A percentile compares a stretch with the other conserved stretches of the same genome.
These are phyloP conservation scores for Juglanconis sp. DNA, from an alignment of 2,329 filamentous ascomycete species.

Conservation along the genomic window DNA sequence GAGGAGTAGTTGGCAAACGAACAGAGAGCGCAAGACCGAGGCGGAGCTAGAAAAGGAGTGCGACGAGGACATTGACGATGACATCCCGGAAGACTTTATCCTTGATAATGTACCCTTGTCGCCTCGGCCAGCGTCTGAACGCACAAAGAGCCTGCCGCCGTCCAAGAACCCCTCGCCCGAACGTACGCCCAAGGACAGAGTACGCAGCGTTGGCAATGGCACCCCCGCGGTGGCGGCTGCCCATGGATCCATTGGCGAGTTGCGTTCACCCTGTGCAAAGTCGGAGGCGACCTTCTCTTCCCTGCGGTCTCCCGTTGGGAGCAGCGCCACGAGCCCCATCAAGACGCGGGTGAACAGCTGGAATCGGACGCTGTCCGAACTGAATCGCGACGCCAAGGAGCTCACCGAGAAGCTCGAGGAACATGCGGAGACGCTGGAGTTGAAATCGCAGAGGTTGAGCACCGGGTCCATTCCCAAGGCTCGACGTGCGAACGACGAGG, in stretches of 20 bases:
- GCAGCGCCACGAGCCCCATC: slow-evolving; percentile 37
- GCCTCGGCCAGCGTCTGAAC: slow-evolving; percentile 59
- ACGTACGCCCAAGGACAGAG: slow-evolving; percentile 45
- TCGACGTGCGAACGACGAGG: slow-evolving; percentile 37
- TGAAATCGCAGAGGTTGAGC: slow-evolving; percentile 35
- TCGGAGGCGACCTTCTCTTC: slow-evolving; percentile 39
- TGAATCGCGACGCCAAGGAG: slow-evolving; percentile 70
- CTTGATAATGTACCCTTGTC: slow-evolving; percentile 82
- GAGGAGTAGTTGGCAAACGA: slow-evolving; percentile 71
- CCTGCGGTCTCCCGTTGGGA: slow-evolving; percentile 24
- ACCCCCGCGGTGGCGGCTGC: slow-evolving; percentile 58
- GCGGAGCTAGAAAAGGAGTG: slow-evolving; percentile 73
- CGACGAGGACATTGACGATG: slow-evolving; percentile 72
- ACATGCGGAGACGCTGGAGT: slow-evolving; percentile 63
- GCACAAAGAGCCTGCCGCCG: slow-evolving; percentile 49
- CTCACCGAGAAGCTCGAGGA: slow-evolving; percentile 79
- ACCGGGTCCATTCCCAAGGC: slow-evolving; percentile 34
- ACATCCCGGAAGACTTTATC: slow-evolving; percentile 74
- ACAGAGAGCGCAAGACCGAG: slow-evolving; percentile 61
- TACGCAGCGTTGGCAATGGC: slow-evolving; percentile 60
- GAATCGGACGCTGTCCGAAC: slow-evolving; percentile 65
- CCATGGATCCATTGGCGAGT: slow-evolving; percentile 44
- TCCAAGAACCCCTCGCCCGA: slow-evolving; percentile 56
- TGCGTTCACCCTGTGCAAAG: slow-evolving; percentile 56
- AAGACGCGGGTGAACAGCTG: slow-evolving; percentile 68